These are phyloP conservation scores for Cyphellophora europaea DNA, from an alignment of 2,329 filamentous ascomycete species.

Conservation along the genomic window DNA sequence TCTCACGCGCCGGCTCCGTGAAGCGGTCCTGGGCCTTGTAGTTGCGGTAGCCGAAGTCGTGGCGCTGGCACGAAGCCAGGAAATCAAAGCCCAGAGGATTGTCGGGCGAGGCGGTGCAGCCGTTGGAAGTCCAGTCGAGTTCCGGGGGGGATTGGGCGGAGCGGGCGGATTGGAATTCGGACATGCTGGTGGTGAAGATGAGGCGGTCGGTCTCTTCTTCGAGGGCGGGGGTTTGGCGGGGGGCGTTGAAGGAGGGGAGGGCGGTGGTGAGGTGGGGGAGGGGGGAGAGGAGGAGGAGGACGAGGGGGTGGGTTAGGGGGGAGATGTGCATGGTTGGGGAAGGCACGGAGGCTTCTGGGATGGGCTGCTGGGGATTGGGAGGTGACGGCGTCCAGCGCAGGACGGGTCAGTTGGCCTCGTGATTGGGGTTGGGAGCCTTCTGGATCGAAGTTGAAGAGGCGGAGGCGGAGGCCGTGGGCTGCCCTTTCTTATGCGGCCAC, in stretches of 20 bases:
- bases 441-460: no score
- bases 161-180: constrained; percentile 33
- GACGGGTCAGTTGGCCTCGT: no score
- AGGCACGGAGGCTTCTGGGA: no score
- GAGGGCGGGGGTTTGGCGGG: not conserved
- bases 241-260: not conserved
- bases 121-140: constrained; percentile 29
- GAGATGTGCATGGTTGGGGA: no score
- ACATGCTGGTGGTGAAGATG: constrained; percentile 36
- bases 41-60: constrained; percentile 50
- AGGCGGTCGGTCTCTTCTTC: constrained; percentile 33
- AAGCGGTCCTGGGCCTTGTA: constrained; percentile 42
- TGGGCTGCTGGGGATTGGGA: no score
- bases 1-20: constrained; percentile 29
- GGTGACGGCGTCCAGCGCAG: no score
- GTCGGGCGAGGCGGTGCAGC: constrained; percentile 25
- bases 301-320: no score
- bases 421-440: no score
- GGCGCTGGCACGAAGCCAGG: constrained; percentile 38
- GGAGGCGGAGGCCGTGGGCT: no score
- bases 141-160: constrained; percentile 29
- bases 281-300: not conserved
- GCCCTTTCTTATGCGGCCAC: no score
- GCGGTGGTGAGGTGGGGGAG: not conserved
- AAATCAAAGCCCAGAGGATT: constrained; percentile 26